Conservation (phyloP, 2,329 filamentous ascomycete species). For the Parastagonospora avenae region DNA sequence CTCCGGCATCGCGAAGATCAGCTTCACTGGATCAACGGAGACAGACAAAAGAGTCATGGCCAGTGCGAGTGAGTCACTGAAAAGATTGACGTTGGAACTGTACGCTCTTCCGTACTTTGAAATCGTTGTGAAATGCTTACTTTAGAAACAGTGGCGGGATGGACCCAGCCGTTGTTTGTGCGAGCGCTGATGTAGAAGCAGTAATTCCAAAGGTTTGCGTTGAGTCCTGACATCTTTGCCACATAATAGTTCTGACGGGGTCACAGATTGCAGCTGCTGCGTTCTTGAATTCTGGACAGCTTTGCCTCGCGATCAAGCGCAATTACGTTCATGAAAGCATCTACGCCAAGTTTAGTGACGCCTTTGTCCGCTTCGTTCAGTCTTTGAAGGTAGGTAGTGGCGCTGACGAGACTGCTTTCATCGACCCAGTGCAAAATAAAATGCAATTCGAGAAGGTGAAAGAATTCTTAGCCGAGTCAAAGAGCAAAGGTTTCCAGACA, state of each 20-base stretch:
- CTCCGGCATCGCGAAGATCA: conserved; percentile 65
- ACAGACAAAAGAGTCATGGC: conserved; percentile 66
- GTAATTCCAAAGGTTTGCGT: conserved; percentile 44
- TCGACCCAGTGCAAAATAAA: conserved; percentile 40
- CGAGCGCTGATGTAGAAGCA: conserved; percentile 56
- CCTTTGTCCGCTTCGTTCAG: conserved; percentile 54
- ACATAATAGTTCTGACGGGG: no score
- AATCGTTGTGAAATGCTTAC: no score
- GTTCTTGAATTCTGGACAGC: conserved; percentile 64
- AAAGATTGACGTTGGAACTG: conserved; percentile 65
- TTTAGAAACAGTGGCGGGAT: no score
- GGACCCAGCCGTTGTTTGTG: conserved; percentile 63
- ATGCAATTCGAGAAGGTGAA: conserved; percentile 59
- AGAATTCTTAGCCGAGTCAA: conserved; percentile 60
- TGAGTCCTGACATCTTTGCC: no score
- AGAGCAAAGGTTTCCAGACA: conserved; percentile 57
- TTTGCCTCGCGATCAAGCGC: conserved; percentile 36
- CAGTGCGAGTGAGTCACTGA: conserved; percentile 60
- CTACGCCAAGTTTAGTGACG: conserved; percentile 39
- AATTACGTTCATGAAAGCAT: conserved; percentile 44
- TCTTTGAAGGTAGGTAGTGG: conserved; percentile 43
- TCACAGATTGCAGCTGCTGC: conserved; percentile 44
- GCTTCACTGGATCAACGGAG: conserved; percentile 65
- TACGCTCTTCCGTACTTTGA: no score
- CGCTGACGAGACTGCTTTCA: conserved; percentile 14